phyloP scores from a whole-genome alignment of 1,284 basidiomycete species.

The Ceraceosorus bombacis region DNA sequence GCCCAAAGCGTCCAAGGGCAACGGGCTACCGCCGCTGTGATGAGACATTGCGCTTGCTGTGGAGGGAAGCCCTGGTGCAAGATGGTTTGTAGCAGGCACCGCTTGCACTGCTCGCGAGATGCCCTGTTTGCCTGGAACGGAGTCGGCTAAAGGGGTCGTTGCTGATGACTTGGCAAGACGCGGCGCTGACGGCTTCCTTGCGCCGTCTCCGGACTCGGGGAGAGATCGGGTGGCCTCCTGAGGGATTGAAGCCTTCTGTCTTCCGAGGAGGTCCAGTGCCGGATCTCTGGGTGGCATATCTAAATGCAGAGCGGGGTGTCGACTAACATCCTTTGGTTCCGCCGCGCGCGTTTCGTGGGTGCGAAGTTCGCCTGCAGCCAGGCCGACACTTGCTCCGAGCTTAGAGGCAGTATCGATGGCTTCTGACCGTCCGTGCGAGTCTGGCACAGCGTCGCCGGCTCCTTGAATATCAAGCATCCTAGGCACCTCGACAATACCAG shows the following conservation, averaged over 20 bases:
- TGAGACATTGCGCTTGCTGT: too few species aligned
- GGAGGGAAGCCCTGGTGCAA: too few species aligned
- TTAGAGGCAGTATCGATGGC: too few species aligned
- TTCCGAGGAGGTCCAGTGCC: too few species aligned
- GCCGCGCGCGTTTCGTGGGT: neutral
- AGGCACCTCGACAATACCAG: neutral
- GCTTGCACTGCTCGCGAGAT: neutral
- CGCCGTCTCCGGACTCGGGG: neutral
- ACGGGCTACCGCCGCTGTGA: conserved; percentile 16
- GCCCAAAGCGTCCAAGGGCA: conserved; percentile 62
- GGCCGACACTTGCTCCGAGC: too few species aligned
- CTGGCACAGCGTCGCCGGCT: neutral
- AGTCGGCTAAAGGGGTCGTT: too few species aligned
- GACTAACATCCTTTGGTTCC: neutral
- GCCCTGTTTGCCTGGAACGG: too few species aligned
- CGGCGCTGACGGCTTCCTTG: neutral
- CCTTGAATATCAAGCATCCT: too few species aligned
- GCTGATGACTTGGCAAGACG: too few species aligned
- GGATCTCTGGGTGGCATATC: too few species aligned
- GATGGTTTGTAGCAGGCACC: neutral
- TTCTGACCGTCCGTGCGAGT: neutral
- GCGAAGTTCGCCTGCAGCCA: neutral
- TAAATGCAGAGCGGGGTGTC: too few species aligned
- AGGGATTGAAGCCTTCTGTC: too few species aligned
- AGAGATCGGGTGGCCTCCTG: neutral